phyloP scores from a whole-genome alignment of 208 protist genomes.

The Porcisia hertigi region DNA sequence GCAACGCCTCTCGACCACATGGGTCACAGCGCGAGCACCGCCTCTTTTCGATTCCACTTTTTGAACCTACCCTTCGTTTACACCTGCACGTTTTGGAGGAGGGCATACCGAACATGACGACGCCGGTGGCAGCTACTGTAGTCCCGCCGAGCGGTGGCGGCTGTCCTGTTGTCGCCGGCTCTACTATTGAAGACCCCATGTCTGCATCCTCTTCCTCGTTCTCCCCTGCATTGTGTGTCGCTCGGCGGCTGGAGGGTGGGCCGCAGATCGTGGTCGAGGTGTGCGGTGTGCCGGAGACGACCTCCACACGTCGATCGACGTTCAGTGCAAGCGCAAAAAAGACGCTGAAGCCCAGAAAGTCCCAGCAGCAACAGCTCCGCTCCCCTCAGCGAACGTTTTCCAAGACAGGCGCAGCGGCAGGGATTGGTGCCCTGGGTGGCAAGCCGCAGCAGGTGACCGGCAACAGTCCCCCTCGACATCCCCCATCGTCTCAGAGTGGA shows the following conservation, averaged over 20 bases:
- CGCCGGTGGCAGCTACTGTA: constrained; percentile 22
- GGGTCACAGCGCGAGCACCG: constrained; percentile 47
- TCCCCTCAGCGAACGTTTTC: background rate
- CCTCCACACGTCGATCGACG: constrained; percentile 9
- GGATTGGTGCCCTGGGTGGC: background rate
- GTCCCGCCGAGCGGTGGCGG: background rate
- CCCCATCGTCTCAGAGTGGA: background rate
- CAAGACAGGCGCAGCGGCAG: background rate
- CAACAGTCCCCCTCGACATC: background rate
- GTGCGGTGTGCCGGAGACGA: constrained; percentile 36
- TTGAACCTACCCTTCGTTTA: constrained; percentile 60
- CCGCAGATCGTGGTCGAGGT: constrained; percentile 58
- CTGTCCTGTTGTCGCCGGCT: background rate
- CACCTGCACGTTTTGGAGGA: constrained; percentile 68
- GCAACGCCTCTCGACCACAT: background rate
- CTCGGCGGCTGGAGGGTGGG: constrained; percentile 27
- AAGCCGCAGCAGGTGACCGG: background rate
- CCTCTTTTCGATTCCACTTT: constrained; percentile 75
- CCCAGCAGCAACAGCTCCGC: constrained; percentile 2
- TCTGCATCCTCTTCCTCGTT: background rate
- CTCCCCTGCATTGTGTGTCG: constrained; percentile 16
- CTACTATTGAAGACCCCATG: background rate
- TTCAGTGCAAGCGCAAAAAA: constrained; percentile 4
- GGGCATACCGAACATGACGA: constrained; percentile 35
- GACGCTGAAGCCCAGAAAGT: background rate